Percentiles rank a stretch among this genome's conserved stretches.
Conservation (phyloP, 495 filamentous ascomycete species). For the Trypethelium eluteriae region DNA sequence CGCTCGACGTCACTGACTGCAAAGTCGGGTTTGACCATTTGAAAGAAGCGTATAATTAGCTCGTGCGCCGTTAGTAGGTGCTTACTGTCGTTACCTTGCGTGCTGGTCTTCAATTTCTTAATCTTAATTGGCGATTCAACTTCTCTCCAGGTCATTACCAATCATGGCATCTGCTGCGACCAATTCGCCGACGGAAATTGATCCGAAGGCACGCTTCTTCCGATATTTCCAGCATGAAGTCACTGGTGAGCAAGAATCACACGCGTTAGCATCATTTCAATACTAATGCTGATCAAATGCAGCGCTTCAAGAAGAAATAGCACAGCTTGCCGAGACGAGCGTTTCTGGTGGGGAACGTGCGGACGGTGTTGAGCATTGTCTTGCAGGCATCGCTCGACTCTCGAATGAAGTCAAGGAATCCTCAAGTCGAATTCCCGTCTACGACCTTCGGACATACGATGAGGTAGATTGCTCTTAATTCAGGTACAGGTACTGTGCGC, state of each 20-base stretch:
- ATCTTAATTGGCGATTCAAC: slow-evolving; percentile 1
- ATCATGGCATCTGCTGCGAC: background rate
- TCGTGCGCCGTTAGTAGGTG: background rate
- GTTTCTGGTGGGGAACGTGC: slow-evolving; percentile 50
- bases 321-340: slow-evolving; percentile 44
- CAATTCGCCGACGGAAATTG: slow-evolving; percentile 4
- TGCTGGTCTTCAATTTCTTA: background rate
- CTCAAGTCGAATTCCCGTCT: slow-evolving; percentile 60
- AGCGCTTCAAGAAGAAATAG: slow-evolving; percentile 59
- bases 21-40: background rate
- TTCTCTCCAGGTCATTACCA: background rate
- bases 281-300: slow-evolving; percentile 9
- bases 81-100: background rate
- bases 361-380: slow-evolving; percentile 59
- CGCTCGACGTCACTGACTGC: slow-evolving; percentile 1
- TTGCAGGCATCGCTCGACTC: slow-evolving; percentile 57
- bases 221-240: slow-evolving; percentile 68
- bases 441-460: slow-evolving; percentile 67
- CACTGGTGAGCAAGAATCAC: slow-evolving; percentile 43
- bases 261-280: background rate
- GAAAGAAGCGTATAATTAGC: background rate
- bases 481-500: background rate
- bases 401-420: slow-evolving; percentile 63
- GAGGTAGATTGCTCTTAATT: slow-evolving; percentile 43
- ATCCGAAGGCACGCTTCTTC: slow-evolving; percentile 47